These are phyloP conservation scores for Thraustochytrium striatum DNA, from an alignment of 352 stramenopile genomes.

Conservation along the genomic window DNA sequence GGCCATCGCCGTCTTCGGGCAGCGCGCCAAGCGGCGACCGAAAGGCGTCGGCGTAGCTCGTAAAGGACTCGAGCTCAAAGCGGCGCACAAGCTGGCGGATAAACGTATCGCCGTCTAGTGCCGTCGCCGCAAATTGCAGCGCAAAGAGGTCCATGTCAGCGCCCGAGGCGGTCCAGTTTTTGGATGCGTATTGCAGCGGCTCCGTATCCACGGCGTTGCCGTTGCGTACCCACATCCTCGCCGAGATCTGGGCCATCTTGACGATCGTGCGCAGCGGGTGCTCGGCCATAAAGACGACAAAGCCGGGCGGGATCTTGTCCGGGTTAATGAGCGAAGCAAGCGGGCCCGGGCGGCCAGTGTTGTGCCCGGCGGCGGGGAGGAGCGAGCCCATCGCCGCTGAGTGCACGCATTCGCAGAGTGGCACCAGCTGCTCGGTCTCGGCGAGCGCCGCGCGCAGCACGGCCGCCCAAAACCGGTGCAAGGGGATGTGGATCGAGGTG, in stretches of 20 bases:
- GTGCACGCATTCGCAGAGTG: neutral
- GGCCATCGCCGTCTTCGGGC: neutral
- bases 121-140: slow-evolving; percentile 14
- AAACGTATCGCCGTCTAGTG: slow-evolving; percentile 21
- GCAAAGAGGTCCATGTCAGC: slow-evolving; percentile 33
- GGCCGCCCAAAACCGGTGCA: slow-evolving; percentile 40
- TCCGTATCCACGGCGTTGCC: slow-evolving; percentile 10
- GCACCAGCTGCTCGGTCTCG: neutral
- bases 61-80: slow-evolving; percentile 13
- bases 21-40: neutral
- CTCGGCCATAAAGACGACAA: slow-evolving; percentile 4
- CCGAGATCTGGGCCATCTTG: slow-evolving; percentile 13
- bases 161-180: neutral
- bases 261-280: slow-evolving; percentile 25
- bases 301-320: neutral
- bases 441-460: slow-evolving; percentile 23
- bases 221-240: slow-evolving; percentile 20
- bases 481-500: slow-evolving; percentile 38
- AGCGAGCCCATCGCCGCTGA: neutral
- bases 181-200: slow-evolving; percentile 19
- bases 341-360: neutral
- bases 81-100: neutral
- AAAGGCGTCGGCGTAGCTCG: slow-evolving; percentile 5
- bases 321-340: neutral
- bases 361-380: neutral